Evolutionary conservation across 805 yeast species (phyloP).

Genomic region (Saccharomycopsis fodiens): DNA sequence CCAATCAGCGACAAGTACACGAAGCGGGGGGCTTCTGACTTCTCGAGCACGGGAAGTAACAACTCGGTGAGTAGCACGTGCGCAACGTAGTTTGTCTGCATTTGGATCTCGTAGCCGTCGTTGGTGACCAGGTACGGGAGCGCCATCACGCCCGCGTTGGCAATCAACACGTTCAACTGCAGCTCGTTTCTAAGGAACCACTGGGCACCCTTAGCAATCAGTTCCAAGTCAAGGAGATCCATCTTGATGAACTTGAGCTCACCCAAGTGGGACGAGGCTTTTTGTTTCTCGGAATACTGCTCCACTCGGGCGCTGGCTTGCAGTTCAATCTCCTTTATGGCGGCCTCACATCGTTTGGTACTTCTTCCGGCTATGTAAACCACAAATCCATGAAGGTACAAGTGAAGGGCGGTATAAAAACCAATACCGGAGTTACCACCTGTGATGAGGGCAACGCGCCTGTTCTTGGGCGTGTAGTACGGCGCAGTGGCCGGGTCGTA

Average conservation of each 20-base stretch:
- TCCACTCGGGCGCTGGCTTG: slow-evolving; percentile 40
- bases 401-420: slow-evolving; percentile 64
- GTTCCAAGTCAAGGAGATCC: slow-evolving; percentile 41
- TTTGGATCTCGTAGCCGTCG: slow-evolving; percentile 70
- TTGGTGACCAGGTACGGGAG: slow-evolving; percentile 58
- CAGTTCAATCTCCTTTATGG: slow-evolving; percentile 45
- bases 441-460: slow-evolving; percentile 64
- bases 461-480: slow-evolving; percentile 49
- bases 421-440: slow-evolving; percentile 85
- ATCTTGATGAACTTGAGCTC: slow-evolving; percentile 43
- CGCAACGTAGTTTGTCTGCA: slow-evolving; percentile 71
- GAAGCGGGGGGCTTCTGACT: slow-evolving; percentile 31
- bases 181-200: slow-evolving; percentile 35
- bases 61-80: slow-evolving; percentile 64
- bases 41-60: slow-evolving; percentile 29
- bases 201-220: slow-evolving; percentile 34
- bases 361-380: slow-evolving; percentile 73
- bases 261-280: slow-evolving; percentile 34
- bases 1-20: slow-evolving; percentile 60
- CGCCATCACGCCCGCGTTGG: slow-evolving; percentile 79
- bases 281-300: slow-evolving; percentile 17
- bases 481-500: slow-evolving; percentile 45
- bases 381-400: slow-evolving; percentile 70
- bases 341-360: slow-evolving; percentile 43
- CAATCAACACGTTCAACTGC: slow-evolving; percentile 51